Percentiles rank a stretch among this genome's conserved stretches.
Conservation (phyloP, 1,284 basidiomycete species). For the Malassezia japonica region DNA sequence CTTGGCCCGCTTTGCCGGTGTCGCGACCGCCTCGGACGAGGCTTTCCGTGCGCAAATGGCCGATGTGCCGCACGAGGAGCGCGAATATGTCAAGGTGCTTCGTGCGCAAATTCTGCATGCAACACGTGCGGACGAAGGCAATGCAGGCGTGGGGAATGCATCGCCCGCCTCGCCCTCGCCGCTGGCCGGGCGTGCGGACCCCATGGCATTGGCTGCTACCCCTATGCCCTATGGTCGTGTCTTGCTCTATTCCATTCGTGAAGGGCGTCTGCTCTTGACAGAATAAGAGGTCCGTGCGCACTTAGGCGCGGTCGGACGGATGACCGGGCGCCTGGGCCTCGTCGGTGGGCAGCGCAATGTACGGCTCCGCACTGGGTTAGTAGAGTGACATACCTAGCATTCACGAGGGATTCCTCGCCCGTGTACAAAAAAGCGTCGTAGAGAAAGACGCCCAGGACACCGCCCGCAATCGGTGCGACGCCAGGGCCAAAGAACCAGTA, state of each 20-base stretch:
- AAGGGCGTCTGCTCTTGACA: conserved; percentile 1
- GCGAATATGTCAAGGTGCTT: conserved; percentile 23
- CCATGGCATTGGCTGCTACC: too few species aligned
- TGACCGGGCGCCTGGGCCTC: too few species aligned
- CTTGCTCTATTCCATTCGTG: conserved; percentile 9
- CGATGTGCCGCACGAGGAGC: conserved; percentile 27
- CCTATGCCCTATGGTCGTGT: too few species aligned
- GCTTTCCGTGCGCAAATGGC: conserved; percentile 28
- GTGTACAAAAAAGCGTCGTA: conserved; percentile 49
- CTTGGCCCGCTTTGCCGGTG: conserved; percentile 22
- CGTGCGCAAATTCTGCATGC: conserved; percentile 1
- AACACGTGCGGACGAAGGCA: background rate
- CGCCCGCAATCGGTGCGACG: conserved; percentile 37
- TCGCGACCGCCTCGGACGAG: conserved; percentile 19
- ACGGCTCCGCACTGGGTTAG: too few species aligned
- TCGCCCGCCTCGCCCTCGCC: background rate
- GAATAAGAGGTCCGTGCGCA: too few species aligned
- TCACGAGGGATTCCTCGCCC: conserved; percentile 46
- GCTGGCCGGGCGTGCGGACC: too few species aligned
- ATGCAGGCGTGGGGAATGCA: too few species aligned
- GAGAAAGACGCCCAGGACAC: conserved; percentile 37
- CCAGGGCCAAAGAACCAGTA: conserved; percentile 68
- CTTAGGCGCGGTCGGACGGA: too few species aligned
- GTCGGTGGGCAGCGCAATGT: too few species aligned
- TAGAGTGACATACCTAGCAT: too few species aligned